These are phyloP conservation scores for Coniochaeta pulveracea DNA, from an alignment of 2,329 filamentous ascomycete genomes.

Conservation along the genomic window DNA sequence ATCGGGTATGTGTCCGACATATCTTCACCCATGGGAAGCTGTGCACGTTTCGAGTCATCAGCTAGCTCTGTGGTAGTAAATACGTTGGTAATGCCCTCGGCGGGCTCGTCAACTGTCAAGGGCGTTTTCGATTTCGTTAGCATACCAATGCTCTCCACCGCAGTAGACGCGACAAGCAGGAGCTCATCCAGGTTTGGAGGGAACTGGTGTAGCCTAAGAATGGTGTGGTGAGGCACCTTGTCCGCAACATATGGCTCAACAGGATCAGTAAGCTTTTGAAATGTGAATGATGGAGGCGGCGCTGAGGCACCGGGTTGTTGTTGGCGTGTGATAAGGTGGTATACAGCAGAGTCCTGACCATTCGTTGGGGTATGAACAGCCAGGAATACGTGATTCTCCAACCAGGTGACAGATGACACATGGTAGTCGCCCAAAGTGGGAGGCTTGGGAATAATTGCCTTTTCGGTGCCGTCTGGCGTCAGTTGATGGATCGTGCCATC, in stretches of 20 bases:
- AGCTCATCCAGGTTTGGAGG: slow-evolving; percentile 70
- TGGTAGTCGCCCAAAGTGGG: slow-evolving; percentile 55
- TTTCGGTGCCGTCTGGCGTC: slow-evolving; percentile 66
- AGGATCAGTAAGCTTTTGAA: slow-evolving; percentile 65
- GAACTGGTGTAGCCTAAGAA: slow-evolving; percentile 69
- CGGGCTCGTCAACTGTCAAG: slow-evolving; percentile 47
- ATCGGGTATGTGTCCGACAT: slow-evolving; percentile 65
- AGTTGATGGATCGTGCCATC: slow-evolving; percentile 76
- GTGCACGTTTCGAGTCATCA: slow-evolving; percentile 65
- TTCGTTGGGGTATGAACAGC: slow-evolving; percentile 61
- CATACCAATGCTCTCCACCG: slow-evolving; percentile 67
- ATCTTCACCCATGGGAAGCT: slow-evolving; percentile 59
- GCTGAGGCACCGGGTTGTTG: slow-evolving; percentile 31
- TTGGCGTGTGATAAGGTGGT: slow-evolving; percentile 62
- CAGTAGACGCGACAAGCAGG: slow-evolving; percentile 72
- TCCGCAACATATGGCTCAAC: slow-evolving; percentile 59
- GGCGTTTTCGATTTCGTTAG: slow-evolving; percentile 63
- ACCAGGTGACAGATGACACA: slow-evolving; percentile 75
- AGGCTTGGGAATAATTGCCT: slow-evolving; percentile 70
- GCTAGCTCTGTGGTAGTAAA: slow-evolving; percentile 65
- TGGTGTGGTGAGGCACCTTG: slow-evolving; percentile 62
- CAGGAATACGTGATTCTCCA: slow-evolving; percentile 79
- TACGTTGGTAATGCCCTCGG: slow-evolving; percentile 48
- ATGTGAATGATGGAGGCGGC: slow-evolving; percentile 48
- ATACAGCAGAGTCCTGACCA: slow-evolving; percentile 54